Conservation (phyloP, 495 filamentous ascomycete genomes). For the Lasiosphaeris hirsuta region DNA sequence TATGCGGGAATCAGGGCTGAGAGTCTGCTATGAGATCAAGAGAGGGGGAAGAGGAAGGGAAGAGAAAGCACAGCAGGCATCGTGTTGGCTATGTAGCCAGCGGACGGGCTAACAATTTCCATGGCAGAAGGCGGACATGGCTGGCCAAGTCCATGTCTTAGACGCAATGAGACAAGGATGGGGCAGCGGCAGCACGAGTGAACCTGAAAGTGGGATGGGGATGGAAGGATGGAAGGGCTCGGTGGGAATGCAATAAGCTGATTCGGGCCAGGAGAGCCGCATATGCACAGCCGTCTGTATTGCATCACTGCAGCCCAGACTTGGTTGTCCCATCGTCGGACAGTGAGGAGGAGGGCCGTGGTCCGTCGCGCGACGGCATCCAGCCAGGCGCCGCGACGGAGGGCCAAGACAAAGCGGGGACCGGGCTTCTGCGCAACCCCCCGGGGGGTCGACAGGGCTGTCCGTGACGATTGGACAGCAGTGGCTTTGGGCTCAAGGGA, state of each 20-base stretch:
- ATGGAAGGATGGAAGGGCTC: neutral
- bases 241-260: neutral
- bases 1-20: slow-evolving; percentile 1
- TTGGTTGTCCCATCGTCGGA: slow-evolving; percentile 5
- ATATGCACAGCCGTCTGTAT: neutral
- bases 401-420: neutral
- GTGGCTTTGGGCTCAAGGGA: neutral
- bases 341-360: slow-evolving; percentile 1
- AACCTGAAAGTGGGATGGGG: neutral
- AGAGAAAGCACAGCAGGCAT: neutral
- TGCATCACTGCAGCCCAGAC: neutral
- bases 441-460: slow-evolving; percentile 2
- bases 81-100: slow-evolving; percentile 13
- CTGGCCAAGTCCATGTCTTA: slow-evolving; percentile 6
- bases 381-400: neutral
- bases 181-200: neutral
- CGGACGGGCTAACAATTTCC: slow-evolving; percentile 11
- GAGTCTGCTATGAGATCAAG: neutral
- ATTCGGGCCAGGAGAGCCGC: neutral
- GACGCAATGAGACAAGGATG: slow-evolving; percentile 19
- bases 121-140: neutral
- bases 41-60: neutral
- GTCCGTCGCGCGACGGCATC: too few species aligned
- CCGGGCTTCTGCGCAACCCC: neutral
- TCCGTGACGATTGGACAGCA: slow-evolving; percentile 5